Evolutionary conservation across 345 rosid species (phyloP).

Genomic region (Combretum micranthum): DNA sequence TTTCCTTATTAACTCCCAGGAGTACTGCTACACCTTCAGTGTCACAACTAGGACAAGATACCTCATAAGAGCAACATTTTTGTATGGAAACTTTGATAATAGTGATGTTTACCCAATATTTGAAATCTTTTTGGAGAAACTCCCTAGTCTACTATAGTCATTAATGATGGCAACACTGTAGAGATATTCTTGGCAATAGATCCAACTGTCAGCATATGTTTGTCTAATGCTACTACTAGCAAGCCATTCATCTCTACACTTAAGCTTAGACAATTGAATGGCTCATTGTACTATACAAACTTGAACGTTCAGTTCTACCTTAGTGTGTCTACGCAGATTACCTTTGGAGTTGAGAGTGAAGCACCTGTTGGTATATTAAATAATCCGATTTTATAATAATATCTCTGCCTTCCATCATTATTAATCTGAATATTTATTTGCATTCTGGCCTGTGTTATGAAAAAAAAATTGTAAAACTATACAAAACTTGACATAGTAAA

Average conservation of each 20-base stretch:
- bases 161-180: slow-evolving; percentile 63
- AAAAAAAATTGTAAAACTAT: too few relatives aligned
- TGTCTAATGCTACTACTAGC: slow-evolving; percentile 95
- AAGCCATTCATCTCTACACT: slow-evolving; percentile 96
- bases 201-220: slow-evolving; percentile 67
- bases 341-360: slow-evolving; percentile 85
- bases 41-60: slow-evolving; percentile 74
- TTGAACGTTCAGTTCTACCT: slow-evolving; percentile 65
- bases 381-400: slow-evolving; percentile 7
- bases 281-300: slow-evolving; percentile 62
- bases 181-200: slow-evolving; percentile 82
- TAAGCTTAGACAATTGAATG: slow-evolving; percentile 93
- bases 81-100: slow-evolving; percentile 85
- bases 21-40: slow-evolving; percentile 75
- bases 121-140: slow-evolving; percentile 81
- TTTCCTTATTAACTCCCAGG: slow-evolving; percentile 86
- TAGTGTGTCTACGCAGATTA: slow-evolving; percentile 76
- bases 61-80: slow-evolving; percentile 88
- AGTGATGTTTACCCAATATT: slow-evolving; percentile 89
- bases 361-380: slow-evolving; percentile 60
- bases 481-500: too few relatives aligned
- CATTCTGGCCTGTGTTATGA: too few relatives aligned
- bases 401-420: slow-evolving; percentile 3
- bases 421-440: slow-evolving; percentile 6
- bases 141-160: slow-evolving; percentile 83